Percentiles rank a stretch among this genome's conserved stretches.
phyloP scores from a whole-genome alignment of 495 filamentous ascomycete genomes.

The Terfezia claveryi region DNA sequence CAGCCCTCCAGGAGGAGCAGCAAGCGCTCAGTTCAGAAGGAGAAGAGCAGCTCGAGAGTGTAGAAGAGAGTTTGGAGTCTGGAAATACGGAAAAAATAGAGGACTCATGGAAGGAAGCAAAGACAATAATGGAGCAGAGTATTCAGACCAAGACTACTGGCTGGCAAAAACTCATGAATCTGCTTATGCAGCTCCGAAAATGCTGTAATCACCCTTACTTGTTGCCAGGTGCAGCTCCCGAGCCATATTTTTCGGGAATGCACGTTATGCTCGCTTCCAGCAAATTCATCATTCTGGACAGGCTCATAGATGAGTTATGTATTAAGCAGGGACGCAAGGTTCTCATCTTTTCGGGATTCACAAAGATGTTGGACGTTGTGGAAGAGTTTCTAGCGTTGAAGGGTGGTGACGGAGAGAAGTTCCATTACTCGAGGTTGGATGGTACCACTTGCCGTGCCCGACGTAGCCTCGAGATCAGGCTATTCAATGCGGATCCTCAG shows the following conservation, averaged over 20 bases:
- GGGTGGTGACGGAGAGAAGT: slow-evolving; percentile 25
- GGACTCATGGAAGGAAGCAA: slow-evolving; percentile 18
- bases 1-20: slow-evolving; percentile 18
- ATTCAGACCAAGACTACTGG: slow-evolving; percentile 19
- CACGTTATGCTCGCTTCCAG: slow-evolving; percentile 36
- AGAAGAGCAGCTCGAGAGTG: neutral
- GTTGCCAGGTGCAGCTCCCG: slow-evolving; percentile 29
- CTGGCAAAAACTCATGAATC: slow-evolving; percentile 38
- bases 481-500: slow-evolving; percentile 32
- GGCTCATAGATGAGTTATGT: slow-evolving; percentile 35
- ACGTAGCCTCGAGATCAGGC: slow-evolving; percentile 33
- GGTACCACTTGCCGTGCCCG: slow-evolving; percentile 31
- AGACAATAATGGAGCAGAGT: slow-evolving; percentile 22
- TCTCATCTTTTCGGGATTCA: slow-evolving; percentile 42
- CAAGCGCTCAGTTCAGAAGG: neutral
- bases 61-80: slow-evolving; percentile 3
- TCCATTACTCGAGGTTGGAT: slow-evolving; percentile 36
- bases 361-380: slow-evolving; percentile 33
- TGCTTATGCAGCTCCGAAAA: slow-evolving; percentile 43
- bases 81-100: slow-evolving; percentile 1
- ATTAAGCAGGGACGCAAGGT: slow-evolving; percentile 36
- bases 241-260: slow-evolving; percentile 26
- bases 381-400: slow-evolving; percentile 35
- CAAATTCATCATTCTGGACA: slow-evolving; percentile 43
- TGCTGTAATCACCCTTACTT: slow-evolving; percentile 43